phyloP scores from a whole-genome alignment of 768 basidiomycete genomes.

The Termitomyces sp. region DNA sequence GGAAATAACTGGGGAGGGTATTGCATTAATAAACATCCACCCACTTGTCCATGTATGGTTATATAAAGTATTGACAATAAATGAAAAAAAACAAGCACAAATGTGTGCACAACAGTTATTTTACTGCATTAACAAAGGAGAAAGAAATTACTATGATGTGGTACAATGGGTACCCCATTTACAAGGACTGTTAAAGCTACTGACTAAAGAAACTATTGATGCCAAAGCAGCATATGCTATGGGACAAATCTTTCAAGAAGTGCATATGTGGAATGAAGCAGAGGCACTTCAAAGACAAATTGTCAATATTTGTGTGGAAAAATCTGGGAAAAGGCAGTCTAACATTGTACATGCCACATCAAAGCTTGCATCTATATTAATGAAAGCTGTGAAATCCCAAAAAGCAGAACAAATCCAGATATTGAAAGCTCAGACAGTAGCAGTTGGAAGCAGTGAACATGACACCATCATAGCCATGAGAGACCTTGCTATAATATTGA shows the following conservation, averaged over 20 bases:
- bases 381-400: background rate
- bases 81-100: background rate
- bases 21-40: background rate
- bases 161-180: background rate
- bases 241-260: background rate
- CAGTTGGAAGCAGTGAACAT: too few relatives aligned
- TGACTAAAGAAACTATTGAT: background rate
- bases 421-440: too few relatives aligned
- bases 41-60: background rate
- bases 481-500: too few relatives aligned
- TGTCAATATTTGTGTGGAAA: background rate
- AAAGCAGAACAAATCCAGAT: background rate
- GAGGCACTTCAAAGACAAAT: background rate
- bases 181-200: background rate
- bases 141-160: background rate
- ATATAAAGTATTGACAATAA: background rate
- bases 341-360: background rate
- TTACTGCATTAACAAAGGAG: background rate
- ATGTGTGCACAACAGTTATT: background rate
- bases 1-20: background rate
- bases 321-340: background rate
- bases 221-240: background rate
- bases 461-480: too few relatives aligned
- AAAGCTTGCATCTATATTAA: background rate
- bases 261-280: background rate